Percentiles rank a stretch among this genome's conserved stretches.
These are phyloP conservation scores for Pichia sp. DNA, from an alignment of 1,139 yeast genomes.

Conservation along the genomic window DNA sequence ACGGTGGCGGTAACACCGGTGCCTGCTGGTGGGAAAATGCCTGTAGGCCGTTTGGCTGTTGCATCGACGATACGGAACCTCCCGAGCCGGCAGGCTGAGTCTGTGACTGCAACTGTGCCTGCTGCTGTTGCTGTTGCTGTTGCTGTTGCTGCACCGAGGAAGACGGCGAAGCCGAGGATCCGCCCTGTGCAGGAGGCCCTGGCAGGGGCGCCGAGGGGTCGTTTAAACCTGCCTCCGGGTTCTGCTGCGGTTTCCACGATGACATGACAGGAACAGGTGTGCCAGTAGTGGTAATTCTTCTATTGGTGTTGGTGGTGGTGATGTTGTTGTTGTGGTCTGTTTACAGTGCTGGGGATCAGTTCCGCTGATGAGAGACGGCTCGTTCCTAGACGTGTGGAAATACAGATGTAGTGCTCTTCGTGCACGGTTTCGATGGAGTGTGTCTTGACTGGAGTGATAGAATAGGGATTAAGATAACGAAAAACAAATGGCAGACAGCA, in stretches of 20 bases:
- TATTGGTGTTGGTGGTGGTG: neutral
- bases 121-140: neutral
- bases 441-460: too few species aligned
- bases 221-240: neutral
- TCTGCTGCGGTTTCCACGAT: neutral
- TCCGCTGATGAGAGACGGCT: too few species aligned
- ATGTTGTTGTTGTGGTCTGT: neutral
- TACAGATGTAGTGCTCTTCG: too few species aligned
- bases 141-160: neutral
- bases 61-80: neutral
- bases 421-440: too few species aligned
- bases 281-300: neutral
- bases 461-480: neutral
- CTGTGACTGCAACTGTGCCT: neutral
- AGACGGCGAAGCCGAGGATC: neutral
- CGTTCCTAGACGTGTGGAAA: too few species aligned
- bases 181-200: constrained; percentile 1
- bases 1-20: constrained; percentile 54
- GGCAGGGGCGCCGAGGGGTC: neutral
- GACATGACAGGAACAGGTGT: too few species aligned
- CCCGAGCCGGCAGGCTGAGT: neutral
- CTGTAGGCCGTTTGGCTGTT: constrained; percentile 1
- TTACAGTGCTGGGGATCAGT: too few species aligned
- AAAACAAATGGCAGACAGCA: neutral
- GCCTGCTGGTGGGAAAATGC: constrained; percentile 28